Evolutionary conservation across 2,329 filamentous ascomycete species (phyloP).

Genomic region (Claviceps capensis): DNA sequence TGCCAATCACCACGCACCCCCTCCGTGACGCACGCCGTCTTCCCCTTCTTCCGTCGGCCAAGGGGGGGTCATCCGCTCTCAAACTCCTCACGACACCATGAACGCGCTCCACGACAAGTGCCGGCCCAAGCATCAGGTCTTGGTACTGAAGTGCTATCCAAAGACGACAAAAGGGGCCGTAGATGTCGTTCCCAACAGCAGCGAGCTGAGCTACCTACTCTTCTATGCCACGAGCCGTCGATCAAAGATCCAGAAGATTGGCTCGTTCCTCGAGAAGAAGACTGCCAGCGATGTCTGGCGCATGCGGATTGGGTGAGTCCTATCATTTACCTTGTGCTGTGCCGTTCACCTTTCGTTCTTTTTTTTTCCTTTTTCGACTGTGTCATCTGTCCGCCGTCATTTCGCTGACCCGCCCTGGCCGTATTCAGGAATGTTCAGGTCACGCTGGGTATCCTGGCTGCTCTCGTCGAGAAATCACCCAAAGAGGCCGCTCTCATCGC

Average conservation of each 20-base stretch:
- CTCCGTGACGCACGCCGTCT: not conserved
- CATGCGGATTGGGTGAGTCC: constrained; percentile 62
- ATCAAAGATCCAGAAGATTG: constrained; percentile 93
- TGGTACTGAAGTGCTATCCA: constrained; percentile 93
- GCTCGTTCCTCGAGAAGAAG: constrained; percentile 87
- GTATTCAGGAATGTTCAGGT: constrained; percentile 71
- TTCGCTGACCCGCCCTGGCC: not conserved
- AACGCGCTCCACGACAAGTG: constrained; percentile 52
- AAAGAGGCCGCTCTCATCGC: constrained; percentile 86
- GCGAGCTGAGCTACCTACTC: constrained; percentile 89
- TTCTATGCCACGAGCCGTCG: constrained; percentile 93
- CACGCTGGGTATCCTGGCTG: constrained; percentile 80
- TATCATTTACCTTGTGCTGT: not conserved
- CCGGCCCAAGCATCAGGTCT: constrained; percentile 91
- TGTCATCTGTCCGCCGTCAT: not conserved
- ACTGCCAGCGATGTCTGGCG: constrained; percentile 85
- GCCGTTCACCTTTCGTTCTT: not conserved
- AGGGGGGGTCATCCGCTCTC: not conserved
- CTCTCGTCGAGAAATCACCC: constrained; percentile 83
- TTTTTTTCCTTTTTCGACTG: not conserved
- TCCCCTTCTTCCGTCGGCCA: not conserved
- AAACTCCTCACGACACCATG: constrained; percentile 27
- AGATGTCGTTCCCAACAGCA: constrained; percentile 90
- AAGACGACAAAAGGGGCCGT: constrained; percentile 80
- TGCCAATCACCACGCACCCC: not conserved